Conservation (phyloP, 352 stramenopile genomes). For the Blastocystis sp. region DNA sequence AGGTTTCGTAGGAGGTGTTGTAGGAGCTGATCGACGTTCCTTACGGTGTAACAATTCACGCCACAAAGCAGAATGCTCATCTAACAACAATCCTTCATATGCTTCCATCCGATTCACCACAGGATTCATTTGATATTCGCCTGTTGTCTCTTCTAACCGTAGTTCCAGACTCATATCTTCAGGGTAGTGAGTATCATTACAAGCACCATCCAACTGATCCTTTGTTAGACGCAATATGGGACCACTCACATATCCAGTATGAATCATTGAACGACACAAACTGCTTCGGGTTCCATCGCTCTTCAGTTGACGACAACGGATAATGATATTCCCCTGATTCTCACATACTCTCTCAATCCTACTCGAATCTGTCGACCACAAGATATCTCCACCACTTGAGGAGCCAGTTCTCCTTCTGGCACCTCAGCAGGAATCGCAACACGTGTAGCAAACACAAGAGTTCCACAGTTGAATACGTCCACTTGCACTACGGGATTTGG, state of each 20-base stretch:
- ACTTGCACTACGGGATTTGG: background rate
- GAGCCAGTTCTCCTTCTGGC: background rate
- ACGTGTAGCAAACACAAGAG: conserved; percentile 29
- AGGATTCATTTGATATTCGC: background rate
- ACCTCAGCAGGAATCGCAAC: conserved; percentile 7
- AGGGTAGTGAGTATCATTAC: background rate
- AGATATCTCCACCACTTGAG: background rate
- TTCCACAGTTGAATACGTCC: conserved; percentile 52
- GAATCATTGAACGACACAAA: conserved; percentile 58
- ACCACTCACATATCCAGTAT: conserved; percentile 39
- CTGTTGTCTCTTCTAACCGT: background rate
- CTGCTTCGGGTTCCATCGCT: background rate
- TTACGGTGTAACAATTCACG: background rate
- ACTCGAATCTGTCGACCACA: conserved; percentile 35
- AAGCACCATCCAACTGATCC: conserved; percentile 55
- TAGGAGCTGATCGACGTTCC: background rate
- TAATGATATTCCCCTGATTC: conserved; percentile 53
- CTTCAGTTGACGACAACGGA: background rate
- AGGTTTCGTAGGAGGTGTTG: background rate
- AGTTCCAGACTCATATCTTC: conserved; percentile 49
- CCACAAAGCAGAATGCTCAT: conserved; percentile 15
- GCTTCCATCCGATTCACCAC: conserved; percentile 27
- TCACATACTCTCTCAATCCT: background rate
- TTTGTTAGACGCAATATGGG: background rate
- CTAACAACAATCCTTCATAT: conserved; percentile 38